Conservation (phyloP, 2,329 filamentous ascomycete genomes). For the Fusarium musae region DNA sequence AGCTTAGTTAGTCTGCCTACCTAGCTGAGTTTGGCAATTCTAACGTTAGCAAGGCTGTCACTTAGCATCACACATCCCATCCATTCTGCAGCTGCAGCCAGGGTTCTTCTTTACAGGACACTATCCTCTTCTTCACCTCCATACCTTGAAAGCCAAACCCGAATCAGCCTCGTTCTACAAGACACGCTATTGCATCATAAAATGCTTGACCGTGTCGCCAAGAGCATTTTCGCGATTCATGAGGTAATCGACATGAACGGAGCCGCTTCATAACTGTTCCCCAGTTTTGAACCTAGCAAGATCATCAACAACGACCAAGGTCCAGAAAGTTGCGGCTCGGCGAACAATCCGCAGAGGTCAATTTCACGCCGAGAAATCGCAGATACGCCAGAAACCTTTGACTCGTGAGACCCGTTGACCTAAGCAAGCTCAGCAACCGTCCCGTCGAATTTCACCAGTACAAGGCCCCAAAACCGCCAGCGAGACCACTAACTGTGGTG, state of each 20-base stretch:
- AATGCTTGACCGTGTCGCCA: neutral
- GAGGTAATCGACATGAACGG: neutral
- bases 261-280: constrained; percentile 9
- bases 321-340: neutral
- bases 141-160: neutral
- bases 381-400: constrained; percentile 13
- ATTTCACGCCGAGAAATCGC: neutral
- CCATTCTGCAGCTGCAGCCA: neutral
- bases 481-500: neutral
- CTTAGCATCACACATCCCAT: neutral
- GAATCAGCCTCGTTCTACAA: neutral
- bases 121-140: neutral
- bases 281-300: neutral
- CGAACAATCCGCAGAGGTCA: constrained; percentile 1
- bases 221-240: neutral
- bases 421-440: constrained; percentile 25
- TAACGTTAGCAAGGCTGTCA: constrained; percentile 19
- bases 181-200: constrained; percentile 7
- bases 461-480: constrained; percentile 7
- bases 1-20: constrained; percentile 14
- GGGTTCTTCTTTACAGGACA: neutral
- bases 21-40: constrained; percentile 14
- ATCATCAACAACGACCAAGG: neutral
- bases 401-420: constrained; percentile 15
- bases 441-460: constrained; percentile 14